Conservation (phyloP, 331 rosid species). For the Arachis monticola region DNA sequence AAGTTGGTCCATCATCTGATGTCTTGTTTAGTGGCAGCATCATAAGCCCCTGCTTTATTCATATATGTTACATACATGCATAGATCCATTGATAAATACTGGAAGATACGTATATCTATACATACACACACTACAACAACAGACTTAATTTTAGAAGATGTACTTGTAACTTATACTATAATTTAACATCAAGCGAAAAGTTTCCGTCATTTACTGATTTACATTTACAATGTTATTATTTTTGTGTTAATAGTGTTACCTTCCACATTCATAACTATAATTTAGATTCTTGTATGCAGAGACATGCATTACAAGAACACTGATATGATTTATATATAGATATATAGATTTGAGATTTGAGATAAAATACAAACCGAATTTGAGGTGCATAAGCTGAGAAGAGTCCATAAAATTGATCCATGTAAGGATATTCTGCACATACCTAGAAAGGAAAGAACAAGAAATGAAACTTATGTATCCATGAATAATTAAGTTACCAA, state of each 20-base stretch:
- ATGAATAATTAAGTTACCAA: neutral
- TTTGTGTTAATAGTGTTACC: too few species aligned
- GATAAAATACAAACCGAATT: slow-evolving; percentile 54
- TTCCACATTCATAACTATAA: neutral
- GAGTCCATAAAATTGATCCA: slow-evolving; percentile 67
- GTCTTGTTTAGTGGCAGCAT: slow-evolving; percentile 76
- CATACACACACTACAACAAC: neutral
- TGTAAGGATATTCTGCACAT: slow-evolving; percentile 60
- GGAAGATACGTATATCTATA: slow-evolving; percentile 12
- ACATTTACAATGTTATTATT: too few species aligned
- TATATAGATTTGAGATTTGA: neutral
- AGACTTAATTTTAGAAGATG: too few species aligned
- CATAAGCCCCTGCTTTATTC: slow-evolving; percentile 64
- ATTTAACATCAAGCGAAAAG: neutral
- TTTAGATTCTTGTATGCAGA: neutral
- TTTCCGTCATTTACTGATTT: too few species aligned
- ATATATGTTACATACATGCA: slow-evolving; percentile 16
- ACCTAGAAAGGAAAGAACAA: slow-evolving; percentile 42
- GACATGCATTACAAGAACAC: too few species aligned
- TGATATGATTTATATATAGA: too few species aligned
- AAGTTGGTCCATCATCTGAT: slow-evolving; percentile 76
- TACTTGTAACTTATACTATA: neutral
- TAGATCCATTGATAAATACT: slow-evolving; percentile 36
- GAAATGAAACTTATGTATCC: too few species aligned
- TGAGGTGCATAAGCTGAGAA: slow-evolving; percentile 73